Evolutionary conservation across 1,139 yeast species (phyloP), one percentile per base, ranked within the genome.

Genomic region (Magnusiomyces suaveolens): DNA sequence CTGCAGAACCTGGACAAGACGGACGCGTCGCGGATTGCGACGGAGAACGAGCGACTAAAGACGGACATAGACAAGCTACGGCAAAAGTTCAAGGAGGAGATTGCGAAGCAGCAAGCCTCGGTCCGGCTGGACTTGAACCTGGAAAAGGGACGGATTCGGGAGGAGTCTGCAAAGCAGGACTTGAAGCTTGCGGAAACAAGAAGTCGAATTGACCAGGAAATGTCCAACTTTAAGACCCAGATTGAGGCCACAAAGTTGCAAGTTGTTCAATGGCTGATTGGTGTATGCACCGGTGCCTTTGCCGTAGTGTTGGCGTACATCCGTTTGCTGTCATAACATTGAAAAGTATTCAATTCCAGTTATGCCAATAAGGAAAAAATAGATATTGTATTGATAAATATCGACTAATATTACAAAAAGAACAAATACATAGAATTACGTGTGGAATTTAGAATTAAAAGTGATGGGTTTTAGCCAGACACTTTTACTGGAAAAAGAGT

Each of bases 241-340:
- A 89, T 92, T 60, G 96, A 90, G 65, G 82, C 87, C 47, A 96
- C 92, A 41, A 90, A 92, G 72, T 87, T 96, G 1, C 97, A 92
- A 68, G 97, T 92, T 52, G 82, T 88, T 82, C 98, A 92, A 70
- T 92, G 97, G 97, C 78, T 92, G 61, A 88, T 92, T 64, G 97
- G 97, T 76, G 97, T 92, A 25, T 87, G 96, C 65, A 89, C 97
- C 1, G 98, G 97, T 85, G 87, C 97, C 1, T 87, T 90, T 72
- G 97, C 97, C 18, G 76, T 92, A 59, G 84, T 92, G 51, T 74
- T 92, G 63, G 97, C 97, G 1, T 92, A 92, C 68, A 86, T 89
- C 53, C 78, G 98, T 63, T 75, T 90, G 63, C 76, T 90, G 58
- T 84, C 92, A 43, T 87, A 69, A n/a, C n/a, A n/a, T n/a, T n/a